These are phyloP conservation scores for Chlamydomonas incerta DNA, from an alignment of 139 green algal genomes.

Conservation along the genomic window DNA sequence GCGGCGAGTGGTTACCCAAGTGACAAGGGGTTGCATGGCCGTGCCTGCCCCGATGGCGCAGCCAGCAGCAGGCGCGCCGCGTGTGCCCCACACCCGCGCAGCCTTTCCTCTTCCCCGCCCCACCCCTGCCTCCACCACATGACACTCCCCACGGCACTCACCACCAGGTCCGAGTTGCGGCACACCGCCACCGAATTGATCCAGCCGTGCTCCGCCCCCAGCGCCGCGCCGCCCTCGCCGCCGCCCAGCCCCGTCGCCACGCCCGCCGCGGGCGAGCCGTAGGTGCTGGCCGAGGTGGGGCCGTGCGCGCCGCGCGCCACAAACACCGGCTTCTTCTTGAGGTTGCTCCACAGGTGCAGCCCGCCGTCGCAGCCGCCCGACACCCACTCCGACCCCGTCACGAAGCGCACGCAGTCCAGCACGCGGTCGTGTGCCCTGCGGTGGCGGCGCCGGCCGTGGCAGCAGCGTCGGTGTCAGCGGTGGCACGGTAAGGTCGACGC, in stretches of 20 bases:
- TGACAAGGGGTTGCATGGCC: no score
- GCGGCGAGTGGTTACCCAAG: no score
- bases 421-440: slow-evolving; percentile 49
- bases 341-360: slow-evolving; percentile 74
- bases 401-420: slow-evolving; percentile 77
- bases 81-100: no score
- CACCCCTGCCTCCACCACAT: no score
- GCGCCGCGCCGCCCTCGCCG: slow-evolving; percentile 38
- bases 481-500: no score
- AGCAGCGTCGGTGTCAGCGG: no score
- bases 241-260: slow-evolving; percentile 6
- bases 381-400: slow-evolving; percentile 86
- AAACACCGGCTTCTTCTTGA: slow-evolving; percentile 83
- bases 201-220: slow-evolving; percentile 66
- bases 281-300: not conserved
- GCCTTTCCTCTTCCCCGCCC: no score
- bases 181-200: slow-evolving; percentile 82
- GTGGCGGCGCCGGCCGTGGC: no score
- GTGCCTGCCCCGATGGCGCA: no score
- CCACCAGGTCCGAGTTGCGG: slow-evolving; percentile 82
- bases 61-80: no score
- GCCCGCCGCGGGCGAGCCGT: slow-evolving; percentile 23
- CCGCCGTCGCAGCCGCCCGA: slow-evolving; percentile 45
- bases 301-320: slow-evolving; percentile 50
- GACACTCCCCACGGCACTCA: no score